phyloP scores from a whole-genome alignment of 2,329 filamentous ascomycete genomes.

The Epichloe baconii region DNA sequence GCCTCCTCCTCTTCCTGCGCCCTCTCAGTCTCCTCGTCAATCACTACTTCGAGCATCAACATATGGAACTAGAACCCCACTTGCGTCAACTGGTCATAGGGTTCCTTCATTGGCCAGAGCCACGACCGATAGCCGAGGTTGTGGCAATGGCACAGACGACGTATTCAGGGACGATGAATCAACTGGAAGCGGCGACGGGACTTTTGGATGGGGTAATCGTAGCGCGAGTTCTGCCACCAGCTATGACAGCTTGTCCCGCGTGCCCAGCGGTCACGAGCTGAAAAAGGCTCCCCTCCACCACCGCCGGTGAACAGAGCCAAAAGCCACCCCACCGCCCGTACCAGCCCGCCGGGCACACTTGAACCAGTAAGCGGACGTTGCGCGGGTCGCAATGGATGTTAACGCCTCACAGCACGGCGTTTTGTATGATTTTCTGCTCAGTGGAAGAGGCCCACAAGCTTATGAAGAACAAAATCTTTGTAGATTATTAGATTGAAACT shows the following conservation, averaged over 20 bases:
- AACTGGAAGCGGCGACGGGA: slow-evolving; percentile 35
- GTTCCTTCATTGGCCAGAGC: slow-evolving; percentile 32
- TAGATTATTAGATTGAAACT: background rate
- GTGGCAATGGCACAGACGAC: slow-evolving; percentile 25
- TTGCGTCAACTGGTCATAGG: slow-evolving; percentile 10
- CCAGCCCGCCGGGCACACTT: slow-evolving; percentile 18
- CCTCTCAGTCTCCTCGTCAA: slow-evolving; percentile 13
- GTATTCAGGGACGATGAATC: slow-evolving; percentile 38
- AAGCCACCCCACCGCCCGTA: slow-evolving; percentile 25
- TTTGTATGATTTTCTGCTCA: background rate
- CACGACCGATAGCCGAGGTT: slow-evolving; percentile 20
- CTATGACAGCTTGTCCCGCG: slow-evolving; percentile 32
- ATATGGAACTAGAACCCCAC: slow-evolving; percentile 3
- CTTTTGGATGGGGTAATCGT: slow-evolving; percentile 36
- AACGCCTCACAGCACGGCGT: background rate
- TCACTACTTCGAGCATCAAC: slow-evolving; percentile 1
- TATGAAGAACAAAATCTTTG: background rate
- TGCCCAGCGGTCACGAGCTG: slow-evolving; percentile 13
- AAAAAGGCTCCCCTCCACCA: slow-evolving; percentile 45
- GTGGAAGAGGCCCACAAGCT: background rate
- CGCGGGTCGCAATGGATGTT: background rate
- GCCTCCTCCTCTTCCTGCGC: slow-evolving; percentile 21
- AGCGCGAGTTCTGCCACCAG: slow-evolving; percentile 44
- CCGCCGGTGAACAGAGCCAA: slow-evolving; percentile 35
- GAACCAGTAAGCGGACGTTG: slow-evolving; percentile 3